phyloP scores from a whole-genome alignment of 345 rosid genomes.

The Hypericum perforatum region DNA sequence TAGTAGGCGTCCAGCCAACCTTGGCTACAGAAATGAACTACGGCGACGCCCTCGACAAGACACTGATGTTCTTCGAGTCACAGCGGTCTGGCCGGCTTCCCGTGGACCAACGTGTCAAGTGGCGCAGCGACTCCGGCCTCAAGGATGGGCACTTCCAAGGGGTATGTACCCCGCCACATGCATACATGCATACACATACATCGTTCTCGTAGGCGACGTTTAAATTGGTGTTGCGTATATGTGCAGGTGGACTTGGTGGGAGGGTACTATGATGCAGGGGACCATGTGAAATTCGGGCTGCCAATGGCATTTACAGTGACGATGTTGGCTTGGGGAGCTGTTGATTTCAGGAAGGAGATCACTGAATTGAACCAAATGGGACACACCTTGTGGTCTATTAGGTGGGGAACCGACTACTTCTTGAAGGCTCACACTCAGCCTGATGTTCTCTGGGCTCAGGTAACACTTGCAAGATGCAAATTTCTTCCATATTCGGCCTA shows the following conservation, averaged over 20 bases:
- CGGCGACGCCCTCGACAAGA: conserved; percentile 20
- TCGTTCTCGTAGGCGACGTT: no score
- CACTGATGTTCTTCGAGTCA: conserved; percentile 13
- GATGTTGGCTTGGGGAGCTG: conserved; percentile 24
- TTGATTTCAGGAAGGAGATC: conserved; percentile 17
- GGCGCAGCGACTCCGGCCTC: conserved; percentile 18
- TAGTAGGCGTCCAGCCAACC: no score
- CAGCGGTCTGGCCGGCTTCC: conserved; percentile 19
- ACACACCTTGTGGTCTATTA: conserved; percentile 45
- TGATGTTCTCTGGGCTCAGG: conserved; percentile 73
- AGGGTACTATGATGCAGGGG: conserved; percentile 28
- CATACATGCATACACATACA: not conserved
- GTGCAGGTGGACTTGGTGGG: conserved; percentile 19
- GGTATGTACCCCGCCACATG: not conserved
- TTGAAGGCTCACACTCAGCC: conserved; percentile 67
- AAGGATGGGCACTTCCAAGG: conserved; percentile 16
- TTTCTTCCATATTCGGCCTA: no score
- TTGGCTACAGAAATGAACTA: conserved; percentile 12
- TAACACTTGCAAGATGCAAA: no score
- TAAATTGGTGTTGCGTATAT: no score
- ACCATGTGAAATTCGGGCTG: conserved; percentile 23
- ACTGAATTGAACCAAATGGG: conserved; percentile 10
- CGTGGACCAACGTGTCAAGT: conserved; percentile 10
- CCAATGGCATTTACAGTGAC: conserved; percentile 24
- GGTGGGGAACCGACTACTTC: conserved; percentile 85